Evolutionary conservation across 108 stramenopile species (phyloP), one percentile per base, ranked within the genome.

Genomic region (Cyclotella cryptica): DNA sequence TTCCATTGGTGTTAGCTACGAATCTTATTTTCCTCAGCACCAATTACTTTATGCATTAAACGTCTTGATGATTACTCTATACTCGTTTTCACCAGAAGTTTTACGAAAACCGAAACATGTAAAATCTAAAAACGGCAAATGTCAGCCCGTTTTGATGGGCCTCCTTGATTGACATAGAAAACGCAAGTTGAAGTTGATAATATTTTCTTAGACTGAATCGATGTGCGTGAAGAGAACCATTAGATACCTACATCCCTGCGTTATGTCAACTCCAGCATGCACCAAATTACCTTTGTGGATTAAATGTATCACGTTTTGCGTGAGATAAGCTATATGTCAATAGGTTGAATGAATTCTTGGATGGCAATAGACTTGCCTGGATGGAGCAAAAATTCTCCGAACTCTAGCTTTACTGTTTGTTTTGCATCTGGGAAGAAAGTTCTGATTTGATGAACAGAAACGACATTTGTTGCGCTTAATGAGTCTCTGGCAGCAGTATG

Each of bases 351-450:
- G 35, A 35, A 35, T 2, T 35, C 35, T 35, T 6, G n/a, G n/a
- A 35, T 35, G 2, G 35, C 2, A 35, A 35, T 35, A 5, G 35
- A 35, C 35, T 66, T 74, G 21, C 93, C 93, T 22, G 91, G 91
- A 79, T 94, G 93, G 53, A 94, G 67, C 26, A 94, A 19, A 27
- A 91, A 86, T 69, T 94, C 93, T 2, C 93, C 93, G 21, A 80
- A 74, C 58, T 92, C 86, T 52, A 94, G 72, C 19, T 72, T 72
- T 12, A 94, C 79, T 17, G 86, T 77, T 52, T 54, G 22, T 47
- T 85, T 53, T 15, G 79, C 86, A 53, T 88, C 89, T 13, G 87
- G 89, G 64, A 88, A 83, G 67, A 70, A 88, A 0, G 90, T 90
- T 1, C 89, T 88, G 69, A 13, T 18, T 30, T 52, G 44, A 72